Base-by-base conservation (phyloP, 495 filamentous ascomycete genomes). In the Sphaerosporella brunnea region DNA sequence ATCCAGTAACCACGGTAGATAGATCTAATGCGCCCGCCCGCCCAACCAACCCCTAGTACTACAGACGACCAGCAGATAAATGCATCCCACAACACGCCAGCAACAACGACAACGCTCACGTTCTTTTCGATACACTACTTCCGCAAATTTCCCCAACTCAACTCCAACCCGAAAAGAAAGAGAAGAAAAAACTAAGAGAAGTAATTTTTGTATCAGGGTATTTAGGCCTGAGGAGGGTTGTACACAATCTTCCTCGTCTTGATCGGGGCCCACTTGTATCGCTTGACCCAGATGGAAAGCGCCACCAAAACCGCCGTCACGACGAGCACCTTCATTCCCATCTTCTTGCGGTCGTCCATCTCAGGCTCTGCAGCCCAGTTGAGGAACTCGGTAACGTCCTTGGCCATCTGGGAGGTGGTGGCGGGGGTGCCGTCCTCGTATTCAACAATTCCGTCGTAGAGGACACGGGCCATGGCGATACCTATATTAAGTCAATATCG, bases 301-400 rank as follows among this genome's bases (percentile, higher is more conserved):
- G 82, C 88, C 51, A 82, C 77, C 43, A 99, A 70, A 51, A 80
- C 77, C 39, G 78, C 69, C 11, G 79, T 77, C 45, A 93, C 71
- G 36, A 77, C 73, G 51, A 99, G 54, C 28, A 86, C 80, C 77
- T 96, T 94, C 75, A 87, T 73, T 62, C 92, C 92, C 92, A 99
- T 99, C 73, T 84, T 88, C 78, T 99, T 99, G 61, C 92, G 77
- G 59, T 90, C 73, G 56, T 99, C 92, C 85, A 92, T 92, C 74
- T 99, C 92, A 37, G 92, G 92, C 71, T 99, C 92, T 49, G 92
- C 84, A 23, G 92, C 69, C 88, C 88, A 99, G 76, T 99, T 94
- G 60, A 99, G 74, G 72, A 99, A 99, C 71, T 99, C 86, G 32
- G 78, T 74, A 45, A 96, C 92, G 62, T 99, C 92, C 78, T 99